Evolutionary conservation across 2,329 filamentous ascomycete species (phyloP), one percentile per base, ranked within the genome.

Genomic region (Stagonosporopsis cucurbitacearum): DNA sequence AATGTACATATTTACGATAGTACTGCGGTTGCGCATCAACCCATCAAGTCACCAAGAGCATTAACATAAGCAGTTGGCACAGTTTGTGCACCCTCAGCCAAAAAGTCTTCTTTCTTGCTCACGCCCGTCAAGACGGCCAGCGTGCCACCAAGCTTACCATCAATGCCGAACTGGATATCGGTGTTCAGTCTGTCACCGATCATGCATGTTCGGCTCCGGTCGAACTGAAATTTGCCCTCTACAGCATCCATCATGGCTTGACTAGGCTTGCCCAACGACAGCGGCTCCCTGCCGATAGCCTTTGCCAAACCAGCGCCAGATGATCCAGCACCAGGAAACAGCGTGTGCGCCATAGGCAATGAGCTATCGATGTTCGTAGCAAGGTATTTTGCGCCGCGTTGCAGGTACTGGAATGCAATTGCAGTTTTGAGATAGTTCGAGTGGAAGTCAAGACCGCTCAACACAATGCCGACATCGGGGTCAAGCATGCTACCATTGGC

Each of bases 171-270:
- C 74, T 90, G 88, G 73, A 99, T 98, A 77, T 99, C 95, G 0
- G 95, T 99, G 75, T 98, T 91, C 61, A 96, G 80, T 26, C 95
- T 84, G 75, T 99, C 95, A 6, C 95, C 95, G 39, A 99, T 85
- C 95, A 99, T 99, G 78, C 95, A 98, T 1, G 95, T 91, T 65
- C 87, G 87, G 57, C 83, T 85, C 33, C 93, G 85, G 74, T 98
- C 88, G 50, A 99, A 89, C 64, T 90, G 84, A 76, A 98, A 97
- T 77, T 96, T 96, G 55, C 94, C 94, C 80, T 98, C 94, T 54
- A 99, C 90, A 3, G 95, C 92, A 75, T 98, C 94, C 94, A 99
- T 96, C 95, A 99, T 99, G 4, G 94, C 94, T 80, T 96, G 92
- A 73, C 92, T 96, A 3, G 95, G 95, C 79, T 99, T 99, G 0